Conservation (phyloP, 1,284 basidiomycete species). For the Sporisorium iseilematis-ciliati region DNA sequence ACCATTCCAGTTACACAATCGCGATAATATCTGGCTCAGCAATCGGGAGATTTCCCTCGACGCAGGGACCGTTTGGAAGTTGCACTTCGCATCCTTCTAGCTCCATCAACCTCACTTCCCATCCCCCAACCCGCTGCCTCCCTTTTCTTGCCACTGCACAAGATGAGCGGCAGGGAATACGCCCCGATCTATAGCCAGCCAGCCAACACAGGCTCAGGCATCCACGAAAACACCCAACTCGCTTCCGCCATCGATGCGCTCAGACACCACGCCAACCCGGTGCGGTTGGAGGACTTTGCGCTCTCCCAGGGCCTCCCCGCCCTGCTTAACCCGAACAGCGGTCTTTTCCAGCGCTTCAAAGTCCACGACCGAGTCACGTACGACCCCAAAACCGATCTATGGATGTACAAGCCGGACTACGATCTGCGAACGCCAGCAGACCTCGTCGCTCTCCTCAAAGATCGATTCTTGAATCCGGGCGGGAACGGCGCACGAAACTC, state of each 20-base stretch:
- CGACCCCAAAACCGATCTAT: constrained; percentile 85
- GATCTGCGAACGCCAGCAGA: constrained; percentile 85
- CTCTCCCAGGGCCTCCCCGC: constrained; percentile 79
- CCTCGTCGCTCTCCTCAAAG: constrained; percentile 79
- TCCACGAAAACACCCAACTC: constrained; percentile 86
- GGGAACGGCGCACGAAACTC: constrained; percentile 38
- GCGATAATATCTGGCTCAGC: not conserved
- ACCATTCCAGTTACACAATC: not conserved
- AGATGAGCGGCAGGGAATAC: constrained; percentile 33
- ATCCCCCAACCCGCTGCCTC: not conserved
- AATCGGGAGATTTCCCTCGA: constrained; percentile 23
- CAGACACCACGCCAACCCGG: constrained; percentile 79
- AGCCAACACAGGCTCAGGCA: constrained; percentile 82
- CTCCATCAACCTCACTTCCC: not conserved
- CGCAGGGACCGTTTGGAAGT: constrained; percentile 21
- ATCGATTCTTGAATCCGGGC: constrained; percentile 55
- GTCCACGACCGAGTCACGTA: constrained; percentile 82
- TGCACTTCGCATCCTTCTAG: not conserved
- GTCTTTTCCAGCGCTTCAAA: constrained; percentile 82
- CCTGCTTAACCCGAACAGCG: constrained; percentile 77
- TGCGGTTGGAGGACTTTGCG: constrained; percentile 85
- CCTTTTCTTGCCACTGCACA: not conserved
- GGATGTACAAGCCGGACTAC: constrained; percentile 87
- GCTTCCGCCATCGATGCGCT: constrained; percentile 85
- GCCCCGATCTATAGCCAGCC: constrained; percentile 81